Evolutionary conservation across 768 basidiomycete genomes (phyloP), one percentile per base, ranked within the genome.

Genomic region (Dendrothele bispora): DNA sequence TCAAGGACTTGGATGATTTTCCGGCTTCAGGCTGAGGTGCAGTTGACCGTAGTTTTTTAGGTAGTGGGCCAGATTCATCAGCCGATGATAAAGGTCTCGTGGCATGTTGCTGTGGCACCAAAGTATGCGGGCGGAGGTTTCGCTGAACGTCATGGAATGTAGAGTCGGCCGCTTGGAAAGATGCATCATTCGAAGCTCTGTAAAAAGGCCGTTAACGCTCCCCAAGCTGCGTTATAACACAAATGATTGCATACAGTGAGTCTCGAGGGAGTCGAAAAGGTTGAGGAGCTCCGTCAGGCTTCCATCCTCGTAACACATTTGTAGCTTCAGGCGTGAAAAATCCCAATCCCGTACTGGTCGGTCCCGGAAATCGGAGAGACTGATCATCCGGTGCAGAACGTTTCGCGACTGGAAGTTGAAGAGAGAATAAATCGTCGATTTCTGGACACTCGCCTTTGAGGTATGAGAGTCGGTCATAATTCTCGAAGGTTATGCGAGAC

Each of bases 81-180:
- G 87, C 83, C 27, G 89, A 90, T 48, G 88, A 90, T 48, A 90
- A 80, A 18, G 88, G 85, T 43, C 88, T 80, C 40, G 82, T 74
- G 34, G 73, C 65, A 57, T 75, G 72, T 42, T 70, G 69, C 58
- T 82, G 82, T 41, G 70, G 74, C 60, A 32, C 69, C 71, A 42
- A 58, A 56, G 53, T 67, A 66, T 17, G 58, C 55, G 43, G 74
- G 66, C 52, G 76, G 80, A 37, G 68, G 40, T 65, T 58, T 44
- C 77, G 77, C 57, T 74, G 72, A 20, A 66, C 66, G 63, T 81
- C 75, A 41, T 70, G 77, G 56, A 84, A 78, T 18, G 84, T 83
- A 51, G 73, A 71, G 46, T 88, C 86, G 47, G 73, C 66, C 27
- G 75, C 71, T 43, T 73, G 69, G 57, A 77, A 71, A 28, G 80